Percentiles rank a stretch among this genome's conserved stretches.
phyloP scores from a whole-genome alignment of 2,329 filamentous ascomycete genomes.

The Teratosphaeria viscida region DNA sequence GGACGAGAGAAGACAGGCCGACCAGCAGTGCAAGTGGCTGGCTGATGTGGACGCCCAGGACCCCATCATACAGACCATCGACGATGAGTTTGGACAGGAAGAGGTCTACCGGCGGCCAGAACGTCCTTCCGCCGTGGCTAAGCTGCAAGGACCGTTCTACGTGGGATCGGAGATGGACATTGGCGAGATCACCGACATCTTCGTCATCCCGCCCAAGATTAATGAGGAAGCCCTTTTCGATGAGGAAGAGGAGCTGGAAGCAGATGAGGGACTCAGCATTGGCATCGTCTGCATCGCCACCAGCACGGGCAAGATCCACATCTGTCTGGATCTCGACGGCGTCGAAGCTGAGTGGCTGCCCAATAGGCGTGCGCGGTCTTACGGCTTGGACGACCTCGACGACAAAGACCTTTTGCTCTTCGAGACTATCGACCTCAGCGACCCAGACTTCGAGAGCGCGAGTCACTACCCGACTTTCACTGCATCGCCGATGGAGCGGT shows the following conservation, averaged over 20 bases:
- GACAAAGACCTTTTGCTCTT: conserved; percentile 26
- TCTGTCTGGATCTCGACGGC: conserved; percentile 52
- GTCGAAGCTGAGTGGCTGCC: conserved; percentile 55
- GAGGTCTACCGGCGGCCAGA: conserved; percentile 48
- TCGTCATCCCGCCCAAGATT: conserved; percentile 45
- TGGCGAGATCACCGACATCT: conserved; percentile 50
- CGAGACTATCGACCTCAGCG: conserved; percentile 30
- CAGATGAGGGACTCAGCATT: conserved; percentile 42
- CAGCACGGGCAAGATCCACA: conserved; percentile 44
- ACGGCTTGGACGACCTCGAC: conserved; percentile 14
- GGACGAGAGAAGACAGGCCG: conserved; percentile 33
- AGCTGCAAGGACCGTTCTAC: conserved; percentile 53
- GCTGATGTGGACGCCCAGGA: conserved; percentile 46
- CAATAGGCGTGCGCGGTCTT: conserved; percentile 20
- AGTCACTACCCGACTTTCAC: conserved; percentile 45
- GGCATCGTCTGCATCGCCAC: conserved; percentile 50
- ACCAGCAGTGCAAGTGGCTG: conserved; percentile 52
- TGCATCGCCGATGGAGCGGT: conserved; percentile 43
- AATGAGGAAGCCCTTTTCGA: conserved; percentile 43
- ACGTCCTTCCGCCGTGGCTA: conserved; percentile 45
- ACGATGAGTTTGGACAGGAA: conserved; percentile 31
- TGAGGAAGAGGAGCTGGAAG: conserved; percentile 32
- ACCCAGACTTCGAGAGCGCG: conserved; percentile 12
- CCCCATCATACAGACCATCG: conserved; percentile 27
- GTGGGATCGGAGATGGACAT: conserved; percentile 41